Evolutionary conservation across 2,329 filamentous ascomycete genomes (phyloP), one percentile per base, ranked within the genome.

Genomic region (Talaromyces funiculosus): DNA sequence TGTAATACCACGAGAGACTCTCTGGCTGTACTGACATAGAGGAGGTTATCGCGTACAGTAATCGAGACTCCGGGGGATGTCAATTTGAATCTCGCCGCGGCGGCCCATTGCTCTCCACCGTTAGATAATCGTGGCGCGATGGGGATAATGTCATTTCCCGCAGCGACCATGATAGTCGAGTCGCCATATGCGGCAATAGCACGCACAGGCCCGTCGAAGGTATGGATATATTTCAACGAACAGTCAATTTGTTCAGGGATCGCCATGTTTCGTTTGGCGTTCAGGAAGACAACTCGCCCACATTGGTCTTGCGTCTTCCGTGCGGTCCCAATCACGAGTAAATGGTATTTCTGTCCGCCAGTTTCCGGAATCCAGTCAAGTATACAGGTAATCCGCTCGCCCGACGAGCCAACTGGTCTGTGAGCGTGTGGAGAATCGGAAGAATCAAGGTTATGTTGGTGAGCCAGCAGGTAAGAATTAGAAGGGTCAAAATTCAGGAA

Each of bases 21-120:
- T 40, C 74, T 71, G 2, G 77, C 70, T 0, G 83, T 86, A 1
- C 83, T 81, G 51, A 86, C 74, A 62, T 83, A 81, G 29, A 87
- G 76, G 24, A 78, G 75, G 1, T 75, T 72, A 2, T 72, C 71
- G 8, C 74, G 71, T 14, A 80, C 75, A 1, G 80, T 80, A 43
- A 86, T 74, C 7, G 80, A 76, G 6, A 82, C 72, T 3, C 78
- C 82, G 1, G 77, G 71, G 3, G 82, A 84, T 3, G 79, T 76
- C 7, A 83, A 67, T 10, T 71, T 67, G 61, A 73, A 73, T 18
- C 72, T 69, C 26, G 74, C 73, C 3, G 72, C 69, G 31, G 71
- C 73, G 33, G 68, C 68, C 74, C 79, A 81, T 65, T 74, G 77
- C 56, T 71, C 71, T 22, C 69, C 67, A 5, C 75, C 69, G n/a